Percentiles rank a stretch among this genome's conserved stretches.
Conservation (phyloP, 139 green algal genomes). For the Astrephomene gubernaculifera region DNA sequence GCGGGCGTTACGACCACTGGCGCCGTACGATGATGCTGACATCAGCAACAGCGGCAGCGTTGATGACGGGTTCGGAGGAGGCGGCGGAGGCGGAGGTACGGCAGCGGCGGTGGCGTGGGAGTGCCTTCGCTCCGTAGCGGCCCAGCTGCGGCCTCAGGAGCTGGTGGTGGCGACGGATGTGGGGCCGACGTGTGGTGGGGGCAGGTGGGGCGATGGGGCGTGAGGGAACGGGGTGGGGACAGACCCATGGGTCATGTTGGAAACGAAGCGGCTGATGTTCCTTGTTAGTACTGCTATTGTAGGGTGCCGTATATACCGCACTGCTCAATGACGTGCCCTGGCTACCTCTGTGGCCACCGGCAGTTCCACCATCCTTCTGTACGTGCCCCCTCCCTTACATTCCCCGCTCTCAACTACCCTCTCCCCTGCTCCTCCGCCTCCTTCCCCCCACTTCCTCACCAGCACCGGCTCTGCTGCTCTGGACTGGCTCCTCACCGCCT, state of each 20-base stretch:
- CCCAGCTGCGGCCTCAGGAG: slow-evolving; percentile 9
- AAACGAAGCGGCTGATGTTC: too few species aligned
- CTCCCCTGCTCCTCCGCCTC: not conserved
- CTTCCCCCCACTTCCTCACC: not conserved
- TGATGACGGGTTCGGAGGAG: not conserved
- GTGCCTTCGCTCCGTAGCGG: not conserved
- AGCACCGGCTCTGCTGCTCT: slow-evolving; percentile 2
- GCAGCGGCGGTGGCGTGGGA: slow-evolving; percentile 7
- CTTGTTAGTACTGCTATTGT: too few species aligned
- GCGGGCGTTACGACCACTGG: not conserved
- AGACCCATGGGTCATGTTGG: too few species aligned
- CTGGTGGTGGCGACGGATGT: slow-evolving; percentile 25
- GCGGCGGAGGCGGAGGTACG: not conserved
- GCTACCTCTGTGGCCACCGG: too few species aligned
- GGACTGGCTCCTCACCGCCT: slow-evolving; percentile 29
- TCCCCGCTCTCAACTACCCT: not conserved
- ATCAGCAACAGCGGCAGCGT: not conserved
- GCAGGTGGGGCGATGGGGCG: not conserved
- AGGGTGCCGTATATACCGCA: too few species aligned
- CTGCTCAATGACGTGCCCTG: too few species aligned
- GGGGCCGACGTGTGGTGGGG: not conserved
- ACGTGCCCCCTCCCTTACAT: too few species aligned
- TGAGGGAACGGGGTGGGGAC: too few species aligned
- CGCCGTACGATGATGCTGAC: too few species aligned
- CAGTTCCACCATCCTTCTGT: too few species aligned